phyloP scores from a whole-genome alignment of 2,329 filamentous ascomycete genomes.

The Paradendryphiella salina region DNA sequence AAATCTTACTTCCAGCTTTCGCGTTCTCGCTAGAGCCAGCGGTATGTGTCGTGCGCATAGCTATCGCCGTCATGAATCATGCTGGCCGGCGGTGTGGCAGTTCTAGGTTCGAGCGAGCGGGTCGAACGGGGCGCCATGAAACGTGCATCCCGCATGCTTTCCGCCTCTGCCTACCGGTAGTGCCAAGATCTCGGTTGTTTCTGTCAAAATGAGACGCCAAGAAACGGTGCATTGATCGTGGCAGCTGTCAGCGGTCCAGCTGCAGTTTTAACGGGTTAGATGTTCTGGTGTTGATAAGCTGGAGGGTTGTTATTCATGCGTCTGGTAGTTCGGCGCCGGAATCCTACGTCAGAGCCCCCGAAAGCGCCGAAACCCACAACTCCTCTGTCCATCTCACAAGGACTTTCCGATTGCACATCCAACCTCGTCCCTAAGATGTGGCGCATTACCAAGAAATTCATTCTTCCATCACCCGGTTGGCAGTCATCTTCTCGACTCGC shows the following conservation, averaged over 20 bases:
- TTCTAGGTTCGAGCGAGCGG: slow-evolving; percentile 9
- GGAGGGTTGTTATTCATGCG: slow-evolving; percentile 3
- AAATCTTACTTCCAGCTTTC: background rate
- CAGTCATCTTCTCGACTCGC: background rate
- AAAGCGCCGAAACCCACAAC: background rate
- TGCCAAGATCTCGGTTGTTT: slow-evolving; percentile 33
- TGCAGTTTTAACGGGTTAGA: slow-evolving; percentile 2
- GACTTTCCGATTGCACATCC: too few relatives aligned
- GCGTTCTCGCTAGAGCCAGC: background rate
- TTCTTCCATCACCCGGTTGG: background rate
- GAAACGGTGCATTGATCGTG: slow-evolving; percentile 16
- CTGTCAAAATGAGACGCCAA: slow-evolving; percentile 16
- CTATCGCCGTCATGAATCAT: slow-evolving; percentile 3
- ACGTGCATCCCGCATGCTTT: slow-evolving; percentile 21
- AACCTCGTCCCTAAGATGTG: background rate
- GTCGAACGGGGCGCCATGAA: slow-evolving; percentile 24
- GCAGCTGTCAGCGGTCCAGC: slow-evolving; percentile 21
- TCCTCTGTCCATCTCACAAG: too few relatives aligned
- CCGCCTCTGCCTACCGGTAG: slow-evolving; percentile 16
- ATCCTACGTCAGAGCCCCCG: background rate
- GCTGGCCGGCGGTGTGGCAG: slow-evolving; percentile 10
- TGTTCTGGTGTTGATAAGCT: slow-evolving; percentile 7
- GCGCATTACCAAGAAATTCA: background rate
- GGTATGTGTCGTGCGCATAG: slow-evolving; percentile 12
- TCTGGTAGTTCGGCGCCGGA: background rate